Base-by-base conservation (phyloP, 331 rosid species). In the Telfairia occidentalis region DNA sequence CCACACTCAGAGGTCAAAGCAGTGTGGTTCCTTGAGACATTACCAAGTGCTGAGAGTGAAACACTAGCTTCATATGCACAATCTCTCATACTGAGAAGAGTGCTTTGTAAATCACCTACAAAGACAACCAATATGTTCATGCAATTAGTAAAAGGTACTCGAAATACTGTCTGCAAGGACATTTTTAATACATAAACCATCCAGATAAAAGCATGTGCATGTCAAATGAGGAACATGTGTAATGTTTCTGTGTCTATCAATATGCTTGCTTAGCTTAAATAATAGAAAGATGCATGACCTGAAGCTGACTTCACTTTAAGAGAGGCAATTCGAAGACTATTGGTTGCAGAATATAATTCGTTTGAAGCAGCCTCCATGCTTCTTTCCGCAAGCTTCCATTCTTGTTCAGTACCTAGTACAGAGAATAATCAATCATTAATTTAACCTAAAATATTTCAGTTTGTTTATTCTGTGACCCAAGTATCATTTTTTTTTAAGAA, bases 1-100 rank as follows among this genome's bases (percentile, higher is more conserved):
- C 98, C 97, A 26, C 98, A 91, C 85, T 93, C 97, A 73, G 98
- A 93, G 74, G 98, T 93, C 87, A 93, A 83, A 79, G 98, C 89
- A 76, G 97, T 89, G 83, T 93, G 95, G 78, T 79, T 86, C 85
- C 87, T 89, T 67, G 95, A 89, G 79, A 89, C 90, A 77, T 83
- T 81, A 58, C 83, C 78, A 85, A 89, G 89, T 77, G 91, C 89
- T 50, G 89, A 67, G 60, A 91, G 86, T 74, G 97, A 86, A 35
- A 88, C 90, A 83, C 90, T 88, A 46, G 90, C 85, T 82, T 89
- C 92, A 76, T 83, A 87, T n/a, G 97, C 97, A 79, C 85, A 89
- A 71, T 91, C 97, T 84, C 95, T 85, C 97, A 93, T 93, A 52
- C 90, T 85, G 77, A 87, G 92, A 81, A 93, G 87, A 19, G 90